Evolutionary conservation across 352 stramenopile genomes (phyloP), one percentile per base, ranked within the genome.

Genomic region (Aphanomyces euteiches): DNA sequence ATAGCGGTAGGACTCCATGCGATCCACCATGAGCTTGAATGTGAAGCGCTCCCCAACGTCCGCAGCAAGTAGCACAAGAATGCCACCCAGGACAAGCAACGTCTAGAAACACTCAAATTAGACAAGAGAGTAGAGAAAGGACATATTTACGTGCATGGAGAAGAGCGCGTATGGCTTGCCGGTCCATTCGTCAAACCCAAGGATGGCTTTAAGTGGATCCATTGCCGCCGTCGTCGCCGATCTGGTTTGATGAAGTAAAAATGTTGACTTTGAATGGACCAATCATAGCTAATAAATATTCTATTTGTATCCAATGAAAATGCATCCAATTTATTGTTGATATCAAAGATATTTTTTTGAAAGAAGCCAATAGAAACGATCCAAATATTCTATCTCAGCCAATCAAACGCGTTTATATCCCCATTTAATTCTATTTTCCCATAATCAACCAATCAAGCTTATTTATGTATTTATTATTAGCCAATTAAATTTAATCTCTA

Each of bases 1-100:
- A 74, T 95, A 95, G 85, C 86, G 84, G 74, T 96, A 96, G 60
- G 86, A 93, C 69, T 92, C 82, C 88, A 96, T 96, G 54, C 86
- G 86, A 57, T 96, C 88, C 47, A 96, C 78, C 85, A 96, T 90
- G 57, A 90, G 73, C 72, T 96, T 96, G 70, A 96, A 96, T 64
- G 92, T 79, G 69, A 96, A 88, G 34, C 88, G 77, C 79, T 96
- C 88, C 7, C 84, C 86, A 36, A 82, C 81, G 84, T 93, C 93
- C 48, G 81, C 75, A 47, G 92, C 71, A n/a, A 93, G 72, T 34
- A 96, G 73, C 66, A 88, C 45, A n/a, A 88, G 56, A 36, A 96
- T 86, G 34, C 85, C 82, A 28, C 77, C 77, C 15, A 94, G 88
- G 6, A 83, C 90, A 48, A 94, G 63, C 54, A 96, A 56, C 47